These are phyloP conservation scores for Nemania sp. DNA, from an alignment of 2,329 filamentous ascomycete genomes.

Conservation along the genomic window DNA sequence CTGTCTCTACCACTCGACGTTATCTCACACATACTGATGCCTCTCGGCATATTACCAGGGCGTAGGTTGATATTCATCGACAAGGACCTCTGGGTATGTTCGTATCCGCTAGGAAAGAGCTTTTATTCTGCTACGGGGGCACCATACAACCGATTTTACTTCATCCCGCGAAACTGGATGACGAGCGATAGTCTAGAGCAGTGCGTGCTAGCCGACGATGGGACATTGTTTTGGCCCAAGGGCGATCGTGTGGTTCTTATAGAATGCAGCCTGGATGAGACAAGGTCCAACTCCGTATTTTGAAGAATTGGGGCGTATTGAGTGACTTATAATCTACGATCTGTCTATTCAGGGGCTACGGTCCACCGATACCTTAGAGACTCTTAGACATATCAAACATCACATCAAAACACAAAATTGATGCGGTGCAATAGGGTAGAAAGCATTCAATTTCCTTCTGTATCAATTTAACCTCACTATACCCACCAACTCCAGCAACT, in stretches of 20 bases:
- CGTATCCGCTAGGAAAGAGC: background rate
- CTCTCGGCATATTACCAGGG: background rate
- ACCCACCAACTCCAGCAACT: background rate
- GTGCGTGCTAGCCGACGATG: conserved; percentile 1
- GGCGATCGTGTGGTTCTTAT: conserved; percentile 5
- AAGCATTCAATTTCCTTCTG: too few relatives aligned
- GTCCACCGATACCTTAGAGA: too few relatives aligned
- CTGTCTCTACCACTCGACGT: background rate
- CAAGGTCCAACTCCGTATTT: background rate
- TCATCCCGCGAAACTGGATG: conserved; percentile 4
- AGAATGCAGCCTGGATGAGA: conserved; percentile 5
- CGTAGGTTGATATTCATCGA: conserved; percentile 3
- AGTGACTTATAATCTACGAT: background rate
- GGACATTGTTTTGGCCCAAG: conserved; percentile 7
- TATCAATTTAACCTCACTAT: background rate
- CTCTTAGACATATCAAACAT: too few relatives aligned
- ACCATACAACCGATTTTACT: conserved; percentile 6
- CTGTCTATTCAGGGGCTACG: too few relatives aligned
- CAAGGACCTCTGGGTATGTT: conserved; percentile 1
- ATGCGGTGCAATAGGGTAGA: too few relatives aligned
- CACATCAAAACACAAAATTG: too few relatives aligned
- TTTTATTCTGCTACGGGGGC: background rate
- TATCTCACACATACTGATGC: conserved; percentile 1
- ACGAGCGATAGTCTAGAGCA: conserved; percentile 5
- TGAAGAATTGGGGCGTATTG: background rate